Evolutionary conservation across 2,329 filamentous ascomycete species (phyloP), one percentile per base, ranked within the genome.

Genomic region (Elsinoe fawcettii): DNA sequence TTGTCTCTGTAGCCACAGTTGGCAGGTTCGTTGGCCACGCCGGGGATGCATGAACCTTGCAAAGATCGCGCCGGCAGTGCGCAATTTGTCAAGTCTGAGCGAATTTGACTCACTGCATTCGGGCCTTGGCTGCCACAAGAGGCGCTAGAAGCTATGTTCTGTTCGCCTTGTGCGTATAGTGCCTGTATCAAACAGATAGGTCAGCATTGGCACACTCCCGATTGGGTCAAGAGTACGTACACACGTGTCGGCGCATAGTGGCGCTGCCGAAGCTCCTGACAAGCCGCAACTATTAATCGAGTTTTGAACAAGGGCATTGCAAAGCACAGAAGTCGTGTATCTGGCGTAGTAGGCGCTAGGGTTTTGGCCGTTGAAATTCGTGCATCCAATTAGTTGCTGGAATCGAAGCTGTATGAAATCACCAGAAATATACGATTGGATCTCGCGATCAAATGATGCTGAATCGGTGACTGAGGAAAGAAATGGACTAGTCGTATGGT

Each of bases 281-380:
- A 95, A 74, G 18, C 75, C 73, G 73, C 93, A 99, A 23, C 79
- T 68, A 9, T 74, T 69, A 65, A 86, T 83, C 4, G 93, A 97
- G 68, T 90, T 91, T 72, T 99, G 93, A 53, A 99, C 82, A 67
- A 99, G 87, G 63, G 88, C 81, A 77, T 95, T 97, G 79, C 93
- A 99, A 62, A 99, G 80, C 62, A 95, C 86, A 60, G 88, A 93
- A 47, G 84, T 93, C 4, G 92, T 95, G 73, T 92, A 99, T 65
- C 93, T 86, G 51, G 93, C 92, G 73, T 99, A 99, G 66, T 91
- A 82, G 66, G 87, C 80, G 63, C 83, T 86, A 3, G 90, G 86
- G 69, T 95, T 88, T 57, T 82, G 83, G 58, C 91, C 80, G 66
- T 93, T 83, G 65, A 96, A 77, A 61, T 81, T 80, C 49, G 81